Evolutionary conservation across 2,329 filamentous ascomycete species (phyloP), one percentile per base, ranked within the genome.

Genomic region (Alternaria viburni): DNA sequence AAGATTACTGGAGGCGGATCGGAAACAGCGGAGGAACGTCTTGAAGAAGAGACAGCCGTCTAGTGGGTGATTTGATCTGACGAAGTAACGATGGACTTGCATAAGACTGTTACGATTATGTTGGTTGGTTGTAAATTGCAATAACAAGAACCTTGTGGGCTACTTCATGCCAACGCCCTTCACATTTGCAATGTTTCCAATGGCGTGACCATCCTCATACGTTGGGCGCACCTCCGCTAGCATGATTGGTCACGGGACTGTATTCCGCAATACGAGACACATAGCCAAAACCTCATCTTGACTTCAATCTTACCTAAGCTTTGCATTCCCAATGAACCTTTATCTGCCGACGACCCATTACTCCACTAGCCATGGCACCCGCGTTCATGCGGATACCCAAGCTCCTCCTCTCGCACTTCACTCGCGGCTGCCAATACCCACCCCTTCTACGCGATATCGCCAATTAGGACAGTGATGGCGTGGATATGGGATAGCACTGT

Each of bases 1-100:
- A 51, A 59, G 43, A 41, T 15, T 54, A 17, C 15, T 58, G 15
- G 59, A 61, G 9, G 47, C 36, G 17, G 59, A 61, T 41, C 49
- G 51, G 32, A 62, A 62, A 21, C 54, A 52, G 3, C 56, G 60
- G 19, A 47, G 56, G 49, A 62, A 59, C 25, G 57, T 59, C n/a
- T 30, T 62, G 23, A 62, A 50, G 26, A 62, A 62, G 56, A 62
- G 49, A 11, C 59, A 57, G 4, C 54, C 59, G 25, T 30, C 28
- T 44, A 23, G 15, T 25, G 57, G 47, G n/a, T 62, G 59, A 62
- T 11, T 10, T 41, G 15, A 19, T 17, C 32, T 41, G 36, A 41
- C 36, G n/a, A 26, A 49, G 30, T 52, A 6, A 52, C 13, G 19
- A 52, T 30, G 8, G 13, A 25, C 30, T 52, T 28, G 46, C 10